phyloP scores from a whole-genome alignment of 257 asterid species.

The Solanum dulcamara region DNA sequence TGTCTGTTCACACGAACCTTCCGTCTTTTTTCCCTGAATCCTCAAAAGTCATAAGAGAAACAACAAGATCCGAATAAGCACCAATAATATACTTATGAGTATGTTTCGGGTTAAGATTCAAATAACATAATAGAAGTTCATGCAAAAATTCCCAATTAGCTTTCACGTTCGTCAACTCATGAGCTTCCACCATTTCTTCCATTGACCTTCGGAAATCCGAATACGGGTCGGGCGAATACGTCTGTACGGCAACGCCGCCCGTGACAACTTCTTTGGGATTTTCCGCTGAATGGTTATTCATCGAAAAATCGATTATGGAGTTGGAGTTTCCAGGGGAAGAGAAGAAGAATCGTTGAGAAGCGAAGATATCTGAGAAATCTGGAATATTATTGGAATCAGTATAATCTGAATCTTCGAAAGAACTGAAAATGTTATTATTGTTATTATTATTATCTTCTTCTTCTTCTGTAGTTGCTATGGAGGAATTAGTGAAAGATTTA shows the following conservation, averaged over 20 bases:
- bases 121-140: slow-evolving; percentile 58
- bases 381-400: slow-evolving; percentile 17
- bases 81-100: slow-evolving; percentile 53
- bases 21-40: background rate
- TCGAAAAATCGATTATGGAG: slow-evolving; percentile 41
- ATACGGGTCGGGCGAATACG: slow-evolving; percentile 59
- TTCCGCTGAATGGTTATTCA: background rate
- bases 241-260: slow-evolving; percentile 56
- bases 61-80: slow-evolving; percentile 65
- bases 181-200: slow-evolving; percentile 75
- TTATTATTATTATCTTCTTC: background rate
- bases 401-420: slow-evolving; percentile 22
- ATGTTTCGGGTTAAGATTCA: slow-evolving; percentile 51
- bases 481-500: slow-evolving; percentile 30
- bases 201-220: slow-evolving; percentile 57
- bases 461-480: slow-evolving; percentile 1
- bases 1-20: background rate
- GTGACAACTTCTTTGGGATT: slow-evolving; percentile 3
- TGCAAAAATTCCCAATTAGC: slow-evolving; percentile 52
- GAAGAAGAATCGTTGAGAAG: slow-evolving; percentile 77
- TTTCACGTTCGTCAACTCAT: slow-evolving; percentile 16
- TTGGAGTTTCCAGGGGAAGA: slow-evolving; percentile 73
- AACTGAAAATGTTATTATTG: slow-evolving; percentile 1
- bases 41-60: slow-evolving; percentile 27
- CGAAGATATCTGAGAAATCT: slow-evolving; percentile 52